Conservation (phyloP, 768 basidiomycete genomes). For the Wakefieldia striispora region DNA sequence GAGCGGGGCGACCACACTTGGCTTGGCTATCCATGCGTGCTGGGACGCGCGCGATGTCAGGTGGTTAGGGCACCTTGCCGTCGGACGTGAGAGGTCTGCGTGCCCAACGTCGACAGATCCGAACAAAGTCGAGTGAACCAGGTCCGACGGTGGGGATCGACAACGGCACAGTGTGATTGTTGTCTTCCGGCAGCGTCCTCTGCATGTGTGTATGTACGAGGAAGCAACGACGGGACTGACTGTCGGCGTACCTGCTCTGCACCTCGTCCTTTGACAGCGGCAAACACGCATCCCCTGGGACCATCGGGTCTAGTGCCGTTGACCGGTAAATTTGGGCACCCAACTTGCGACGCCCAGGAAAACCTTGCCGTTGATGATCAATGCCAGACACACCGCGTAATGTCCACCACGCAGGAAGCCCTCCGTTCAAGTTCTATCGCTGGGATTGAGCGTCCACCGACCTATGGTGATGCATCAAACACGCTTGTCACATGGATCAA, state of each 20-base stretch:
- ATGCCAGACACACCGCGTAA: constrained; percentile 87
- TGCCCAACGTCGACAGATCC: constrained; percentile 94
- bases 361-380: constrained; percentile 76
- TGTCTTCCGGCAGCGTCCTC: constrained; percentile 56
- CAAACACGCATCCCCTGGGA: constrained; percentile 76
- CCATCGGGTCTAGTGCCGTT: constrained; percentile 51
- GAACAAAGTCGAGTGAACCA: constrained; percentile 62
- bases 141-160: constrained; percentile 44
- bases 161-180: constrained; percentile 47
- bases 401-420: constrained; percentile 92
- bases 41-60: constrained; percentile 64
- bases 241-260: constrained; percentile 56
- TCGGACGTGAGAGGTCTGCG: constrained; percentile 86
- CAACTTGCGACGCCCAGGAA: constrained; percentile 84
- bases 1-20: constrained; percentile 84
- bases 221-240: background rate
- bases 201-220: constrained; percentile 24
- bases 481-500: too few species aligned
- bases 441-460: constrained; percentile 86
- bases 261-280: constrained; percentile 85
- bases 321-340: constrained; percentile 87
- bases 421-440: constrained; percentile 93
- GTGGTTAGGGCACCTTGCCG: constrained; percentile 60
- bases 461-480: constrained; percentile 39
- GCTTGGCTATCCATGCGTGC: constrained; percentile 95